Evolutionary conservation across 495 filamentous ascomycete genomes (phyloP), one percentile per base, ranked within the genome.

Genomic region (Rhizodiscina lignyota): DNA sequence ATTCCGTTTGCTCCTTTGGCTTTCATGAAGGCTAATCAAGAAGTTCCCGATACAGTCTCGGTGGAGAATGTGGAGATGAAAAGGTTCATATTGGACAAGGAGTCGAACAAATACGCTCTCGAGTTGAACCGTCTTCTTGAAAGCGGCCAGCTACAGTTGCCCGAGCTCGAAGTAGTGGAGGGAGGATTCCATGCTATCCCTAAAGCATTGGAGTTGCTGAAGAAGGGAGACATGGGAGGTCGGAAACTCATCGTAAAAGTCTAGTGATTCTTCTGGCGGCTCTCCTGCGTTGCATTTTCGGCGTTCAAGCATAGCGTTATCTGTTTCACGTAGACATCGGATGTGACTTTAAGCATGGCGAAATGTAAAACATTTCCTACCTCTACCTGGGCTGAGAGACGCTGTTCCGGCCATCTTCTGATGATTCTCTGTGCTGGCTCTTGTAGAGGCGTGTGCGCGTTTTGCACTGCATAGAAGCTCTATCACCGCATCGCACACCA

Each of bases 21-120:
- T 8, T 8, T 32, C 8, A 32, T 32, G 10, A 16, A 6, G 30
- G 13, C 6, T 13, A 18, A 32, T 10, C 8, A 32, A 16, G 30
- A 32, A 18, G 17, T 32, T 6, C 30, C 17, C 8, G 30, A 32
- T 6, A 6, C 6, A 6, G 30, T 32, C 10, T 8, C 8, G 30
- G 30, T 32, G 17, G 30, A 11, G 10, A 32, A 6, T 6, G 30
- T 32, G 30, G 30, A 32, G 30, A 32, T 32, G 30, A 32, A 32
- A 18, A 10, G 30, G 17, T 32, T 32, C 18, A 16, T 32, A 6
- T 18, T 32, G 30, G 17, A 32, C 18, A 16, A 11, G 8, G 30
- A 32, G 17, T 10, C 10, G 8, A 16, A 6, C 10, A 18, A 10
- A 6, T 32, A 32, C 18, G 30, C 10, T 6, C 30, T 6, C 8